Conservation (phyloP, 1,284 basidiomycete genomes). For the Melampsora larici-populina region DNA sequence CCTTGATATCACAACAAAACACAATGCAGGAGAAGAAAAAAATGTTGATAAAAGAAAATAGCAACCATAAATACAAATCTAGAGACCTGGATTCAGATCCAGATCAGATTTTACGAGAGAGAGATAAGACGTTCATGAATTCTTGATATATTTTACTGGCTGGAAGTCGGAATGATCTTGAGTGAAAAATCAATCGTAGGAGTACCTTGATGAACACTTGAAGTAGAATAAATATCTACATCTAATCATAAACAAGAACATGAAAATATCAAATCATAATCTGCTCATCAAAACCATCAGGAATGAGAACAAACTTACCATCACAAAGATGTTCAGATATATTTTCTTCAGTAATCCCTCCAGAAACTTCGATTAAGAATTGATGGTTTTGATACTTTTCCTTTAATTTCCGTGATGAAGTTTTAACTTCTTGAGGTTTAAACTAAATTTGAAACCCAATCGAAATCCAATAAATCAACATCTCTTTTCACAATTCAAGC, state of each 20-base stretch:
- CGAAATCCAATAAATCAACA: background rate
- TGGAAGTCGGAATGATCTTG: constrained; percentile 70
- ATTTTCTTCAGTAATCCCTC: constrained; percentile 83
- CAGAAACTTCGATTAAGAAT: constrained; percentile 85
- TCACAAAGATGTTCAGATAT: constrained; percentile 69
- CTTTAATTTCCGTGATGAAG: constrained; percentile 68
- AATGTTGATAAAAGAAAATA: no score
- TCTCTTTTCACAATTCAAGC: background rate
- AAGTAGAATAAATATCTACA: constrained; percentile 89
- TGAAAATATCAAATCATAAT: background rate
- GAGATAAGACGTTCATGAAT: no score
- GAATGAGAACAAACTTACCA: constrained; percentile 58
- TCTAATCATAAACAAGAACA: constrained; percentile 58
- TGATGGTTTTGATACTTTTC: constrained; percentile 73
- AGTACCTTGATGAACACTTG: constrained; percentile 80
- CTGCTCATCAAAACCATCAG: background rate
- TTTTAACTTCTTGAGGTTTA: constrained; percentile 68
- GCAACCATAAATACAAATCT: no score
- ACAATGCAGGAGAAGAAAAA: no score
- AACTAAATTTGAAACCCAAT: constrained; percentile 55
- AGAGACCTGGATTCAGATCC: no score
- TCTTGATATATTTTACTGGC: background rate
- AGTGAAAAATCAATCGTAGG: constrained; percentile 89
- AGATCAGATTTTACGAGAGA: no score
- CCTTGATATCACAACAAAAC: no score